Conservation (phyloP, 805 yeast species). For the Candida khao-thaluensis region DNA sequence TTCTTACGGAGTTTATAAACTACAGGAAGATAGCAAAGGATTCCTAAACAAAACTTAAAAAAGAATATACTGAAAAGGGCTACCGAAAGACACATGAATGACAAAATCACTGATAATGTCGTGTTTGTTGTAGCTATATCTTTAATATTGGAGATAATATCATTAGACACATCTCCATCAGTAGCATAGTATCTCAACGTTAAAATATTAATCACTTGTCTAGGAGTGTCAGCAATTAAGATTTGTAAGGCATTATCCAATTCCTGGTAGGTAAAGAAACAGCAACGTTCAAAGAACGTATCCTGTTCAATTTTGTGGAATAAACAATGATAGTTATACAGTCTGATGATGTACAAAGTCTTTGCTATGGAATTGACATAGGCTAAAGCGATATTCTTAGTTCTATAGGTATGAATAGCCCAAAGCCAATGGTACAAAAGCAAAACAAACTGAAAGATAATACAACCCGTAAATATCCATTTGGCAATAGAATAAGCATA, state of each 20-base stretch:
- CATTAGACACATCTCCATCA: conserved; percentile 43
- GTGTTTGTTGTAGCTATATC: conserved; percentile 59
- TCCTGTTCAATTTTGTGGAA: conserved; percentile 66
- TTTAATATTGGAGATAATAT: conserved; percentile 47
- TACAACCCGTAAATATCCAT: conserved; percentile 83
- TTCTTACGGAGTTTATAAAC: conserved; percentile 40
- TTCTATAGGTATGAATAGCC: conserved; percentile 57
- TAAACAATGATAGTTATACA: conserved; percentile 69
- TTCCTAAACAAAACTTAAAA: conserved; percentile 52
- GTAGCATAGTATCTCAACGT: conserved; percentile 58
- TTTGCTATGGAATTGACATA: conserved; percentile 69
- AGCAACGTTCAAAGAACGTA: conserved; percentile 61
- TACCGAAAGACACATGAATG: conserved; percentile 75
- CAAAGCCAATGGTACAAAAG: conserved; percentile 54
- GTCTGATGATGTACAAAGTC: conserved; percentile 51
- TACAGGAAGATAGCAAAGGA: conserved; percentile 52
- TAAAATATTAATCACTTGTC: conserved; percentile 80
- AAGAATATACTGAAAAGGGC: conserved; percentile 71
- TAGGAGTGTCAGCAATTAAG: conserved; percentile 77
- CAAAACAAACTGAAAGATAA: conserved; percentile 63
- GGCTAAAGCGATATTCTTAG: conserved; percentile 64
- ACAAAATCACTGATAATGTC: conserved; percentile 66
- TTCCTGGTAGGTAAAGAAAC: conserved; percentile 64
- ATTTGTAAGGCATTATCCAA: conserved; percentile 61
- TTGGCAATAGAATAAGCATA: conserved; percentile 51